These are phyloP conservation scores for Beauveria varroae DNA, from an alignment of 2,329 filamentous ascomycete species.

Conservation along the genomic window DNA sequence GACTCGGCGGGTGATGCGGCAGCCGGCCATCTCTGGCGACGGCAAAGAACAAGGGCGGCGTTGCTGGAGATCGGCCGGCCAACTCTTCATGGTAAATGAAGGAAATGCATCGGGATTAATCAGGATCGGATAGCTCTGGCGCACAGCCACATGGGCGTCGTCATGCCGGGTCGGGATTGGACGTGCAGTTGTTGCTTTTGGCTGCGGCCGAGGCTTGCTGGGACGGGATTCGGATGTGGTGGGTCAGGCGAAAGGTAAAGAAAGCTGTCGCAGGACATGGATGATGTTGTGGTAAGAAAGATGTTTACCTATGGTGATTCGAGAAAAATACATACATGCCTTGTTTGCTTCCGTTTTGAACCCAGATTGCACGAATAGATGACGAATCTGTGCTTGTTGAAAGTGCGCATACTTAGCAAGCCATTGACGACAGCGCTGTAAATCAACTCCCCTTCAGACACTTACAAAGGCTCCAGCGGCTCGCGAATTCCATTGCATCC, in stretches of 20 bases:
- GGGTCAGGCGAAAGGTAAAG: not conserved
- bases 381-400: no score
- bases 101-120: not conserved
- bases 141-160: conserved; percentile 9
- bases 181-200: not conserved
- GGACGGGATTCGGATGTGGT: conserved; percentile 3
- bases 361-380: no score
- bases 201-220: not conserved
- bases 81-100: no score
- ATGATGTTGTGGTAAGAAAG: not conserved
- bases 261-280: not conserved
- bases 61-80: no score
- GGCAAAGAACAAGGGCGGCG: not conserved
- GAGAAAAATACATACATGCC: no score
- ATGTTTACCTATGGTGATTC: no score
- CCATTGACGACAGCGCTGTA: no score
- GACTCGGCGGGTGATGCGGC: not conserved
- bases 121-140: not conserved
- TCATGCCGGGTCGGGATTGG: not conserved
- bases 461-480: not conserved
- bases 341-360: no score
- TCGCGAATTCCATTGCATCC: not conserved
- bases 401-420: no score
- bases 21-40: not conserved
- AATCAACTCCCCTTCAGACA: no score